Evolutionary conservation across 768 basidiomycete genomes (phyloP), one percentile per base, ranked within the genome.

Genomic region (Floccularia luteovirens): DNA sequence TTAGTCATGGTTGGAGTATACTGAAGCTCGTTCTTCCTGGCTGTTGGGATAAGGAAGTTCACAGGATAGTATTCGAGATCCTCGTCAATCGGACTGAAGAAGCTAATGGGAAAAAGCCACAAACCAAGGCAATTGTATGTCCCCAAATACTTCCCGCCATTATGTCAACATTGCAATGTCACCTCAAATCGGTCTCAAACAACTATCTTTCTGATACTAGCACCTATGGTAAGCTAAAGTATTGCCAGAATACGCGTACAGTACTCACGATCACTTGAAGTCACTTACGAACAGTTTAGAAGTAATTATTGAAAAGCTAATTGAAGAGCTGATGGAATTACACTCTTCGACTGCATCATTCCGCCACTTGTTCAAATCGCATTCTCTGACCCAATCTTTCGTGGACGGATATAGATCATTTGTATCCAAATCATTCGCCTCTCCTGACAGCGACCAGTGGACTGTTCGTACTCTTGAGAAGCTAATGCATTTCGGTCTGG

Each of bases 1-100:
- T 85, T 1, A 79, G 87, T 25, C 82, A 81, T 38, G 92, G 92
- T 6, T 94, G 90, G 84, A 78, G 69, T 33, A 67, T 84, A 2
- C 55, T 94, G 24, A 82, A 79, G 54, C 69, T 69, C 3, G 72
- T 82, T 20, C 51, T 93, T 14, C 85, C 90, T 0, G 49, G 56
- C 16, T 64, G 69, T 32, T 94, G 92, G 92, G 71, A 82, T 47
- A 55, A 61, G 5, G 65, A 57, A 13, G 78, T 92, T 11, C 82
- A 89, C 43, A 66, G 66, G 19, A 75, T 75, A 16, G 76, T 81
- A 8, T 79, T 90, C 45, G 77, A 82, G 43, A 57, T 91, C 2
- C 61, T 87, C 3, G 85, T 82, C 62, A 70, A 46, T 36, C 16
- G 21, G 31, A 28, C 7, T 12, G 28, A 11, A 32, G n/a, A 33